Conservation (phyloP, 441 rosid species). For the Biscutella laevigata region DNA sequence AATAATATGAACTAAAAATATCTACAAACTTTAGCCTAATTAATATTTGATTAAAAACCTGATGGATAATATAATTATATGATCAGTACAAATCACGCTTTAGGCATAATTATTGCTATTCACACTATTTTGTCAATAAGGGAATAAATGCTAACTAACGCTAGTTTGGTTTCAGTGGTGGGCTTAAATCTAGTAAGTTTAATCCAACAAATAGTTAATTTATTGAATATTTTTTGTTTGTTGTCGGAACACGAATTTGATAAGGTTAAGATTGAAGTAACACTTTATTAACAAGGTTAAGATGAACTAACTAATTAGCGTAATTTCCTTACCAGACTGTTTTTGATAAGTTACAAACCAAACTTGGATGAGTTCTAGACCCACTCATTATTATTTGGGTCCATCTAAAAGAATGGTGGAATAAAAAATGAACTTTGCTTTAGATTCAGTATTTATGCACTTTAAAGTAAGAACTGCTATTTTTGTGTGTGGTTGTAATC, state of each 20-base stretch:
- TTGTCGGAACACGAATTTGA: not conserved
- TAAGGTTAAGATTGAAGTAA: too few relatives aligned
- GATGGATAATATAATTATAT: not conserved
- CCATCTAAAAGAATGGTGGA: too few relatives aligned
- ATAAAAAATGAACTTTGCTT: too few relatives aligned
- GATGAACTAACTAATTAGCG: not conserved
- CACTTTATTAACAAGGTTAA: slow-evolving; percentile 1
- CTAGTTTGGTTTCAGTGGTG: not conserved
- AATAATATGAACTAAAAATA: not conserved
- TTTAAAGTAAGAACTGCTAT: too few relatives aligned
- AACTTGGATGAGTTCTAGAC: too few relatives aligned
- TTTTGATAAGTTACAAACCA: too few relatives aligned
- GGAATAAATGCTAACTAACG: slow-evolving; percentile 9
- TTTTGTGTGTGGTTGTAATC: too few relatives aligned
- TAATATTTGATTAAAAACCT: not conserved
- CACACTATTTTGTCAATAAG: not conserved
- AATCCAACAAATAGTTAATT: too few relatives aligned
- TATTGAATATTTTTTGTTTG: too few relatives aligned
- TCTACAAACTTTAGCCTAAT: not conserved
- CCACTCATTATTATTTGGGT: too few relatives aligned
- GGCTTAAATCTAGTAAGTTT: not conserved
- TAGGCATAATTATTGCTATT: not conserved
- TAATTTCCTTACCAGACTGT: too few relatives aligned
- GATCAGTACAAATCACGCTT: not conserved
- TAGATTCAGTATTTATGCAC: too few relatives aligned